A percentile compares a stretch with the other conserved stretches of the same genome.
Conservation (phyloP, 805 yeast species). For the Alloascoidea africana region DNA sequence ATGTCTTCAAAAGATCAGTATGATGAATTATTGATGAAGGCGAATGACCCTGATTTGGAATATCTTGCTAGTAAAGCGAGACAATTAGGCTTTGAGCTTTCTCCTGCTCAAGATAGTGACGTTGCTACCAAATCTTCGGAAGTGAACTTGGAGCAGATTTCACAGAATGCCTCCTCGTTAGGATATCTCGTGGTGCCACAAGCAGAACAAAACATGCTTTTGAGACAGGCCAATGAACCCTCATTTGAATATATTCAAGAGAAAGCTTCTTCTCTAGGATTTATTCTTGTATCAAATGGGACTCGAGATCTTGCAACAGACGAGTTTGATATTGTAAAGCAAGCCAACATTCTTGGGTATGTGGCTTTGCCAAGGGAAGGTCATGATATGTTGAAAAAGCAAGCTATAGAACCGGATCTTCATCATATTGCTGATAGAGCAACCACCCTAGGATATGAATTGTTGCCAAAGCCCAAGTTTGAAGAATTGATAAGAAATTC, state of each 20-base stretch:
- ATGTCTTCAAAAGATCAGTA: neutral
- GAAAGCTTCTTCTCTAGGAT: neutral
- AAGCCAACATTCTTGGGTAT: neutral
- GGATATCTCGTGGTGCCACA: constrained; percentile 3
- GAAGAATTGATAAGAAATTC: neutral
- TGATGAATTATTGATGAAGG: neutral
- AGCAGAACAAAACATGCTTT: constrained; percentile 5
- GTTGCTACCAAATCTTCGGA: too few species aligned
- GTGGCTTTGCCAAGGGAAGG: neutral
- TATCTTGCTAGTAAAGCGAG: constrained; percentile 8
- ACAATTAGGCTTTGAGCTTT: constrained; percentile 8
- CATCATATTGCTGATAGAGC: neutral
- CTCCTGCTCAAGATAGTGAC: neutral
- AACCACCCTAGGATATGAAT: neutral
- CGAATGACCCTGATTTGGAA: constrained; percentile 3
- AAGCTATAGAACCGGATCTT: neutral
- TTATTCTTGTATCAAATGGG: constrained; percentile 16
- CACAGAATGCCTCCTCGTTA: neutral
- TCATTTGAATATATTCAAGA: neutral
- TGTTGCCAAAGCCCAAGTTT: neutral
- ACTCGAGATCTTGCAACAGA: neutral
- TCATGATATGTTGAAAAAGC: neutral
- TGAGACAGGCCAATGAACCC: constrained; percentile 3
- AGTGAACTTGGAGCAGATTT: neutral
- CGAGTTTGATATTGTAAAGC: neutral